Evolutionary conservation across 148 eudicot genomes (phyloP).

Genomic region (Mesembryanthemum crystallinum): DNA sequence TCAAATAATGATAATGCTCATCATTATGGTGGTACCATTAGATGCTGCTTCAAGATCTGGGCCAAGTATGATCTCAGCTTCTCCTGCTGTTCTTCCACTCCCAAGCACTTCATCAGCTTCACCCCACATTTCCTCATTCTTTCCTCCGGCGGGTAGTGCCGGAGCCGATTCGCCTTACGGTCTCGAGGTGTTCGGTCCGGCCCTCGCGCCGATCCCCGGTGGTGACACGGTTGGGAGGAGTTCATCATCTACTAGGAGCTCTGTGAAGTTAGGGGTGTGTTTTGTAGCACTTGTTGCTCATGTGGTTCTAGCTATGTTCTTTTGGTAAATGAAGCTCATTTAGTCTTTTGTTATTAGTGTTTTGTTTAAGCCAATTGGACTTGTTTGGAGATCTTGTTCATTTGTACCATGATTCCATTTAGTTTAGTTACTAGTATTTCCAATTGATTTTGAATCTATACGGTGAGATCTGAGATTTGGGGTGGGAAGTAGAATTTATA

Average conservation of each 20-base stretch:
- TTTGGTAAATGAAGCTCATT: not conserved
- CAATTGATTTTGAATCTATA: too few relatives aligned
- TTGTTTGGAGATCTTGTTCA: not conserved
- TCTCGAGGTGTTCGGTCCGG: conserved; percentile 1
- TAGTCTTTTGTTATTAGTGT: not conserved
- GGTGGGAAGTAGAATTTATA: too few relatives aligned
- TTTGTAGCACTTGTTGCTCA: not conserved
- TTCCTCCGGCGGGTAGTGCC: conserved; percentile 9
- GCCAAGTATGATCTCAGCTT: conserved; percentile 7
- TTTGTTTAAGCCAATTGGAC: not conserved
- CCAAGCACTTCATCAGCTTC: conserved; percentile 10
- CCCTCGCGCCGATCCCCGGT: conserved; percentile 4
- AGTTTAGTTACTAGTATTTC: too few relatives aligned
- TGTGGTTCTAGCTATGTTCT: not conserved
- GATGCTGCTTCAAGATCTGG: not conserved
- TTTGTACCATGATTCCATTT: not conserved
- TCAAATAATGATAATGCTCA: not conserved
- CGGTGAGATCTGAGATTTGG: too few relatives aligned
- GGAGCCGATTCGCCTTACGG: conserved; percentile 15
- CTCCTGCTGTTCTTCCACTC: conserved; percentile 17
- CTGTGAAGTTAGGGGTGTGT: conserved; percentile 2
- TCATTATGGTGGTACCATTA: not conserved
- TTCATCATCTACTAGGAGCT: not conserved
- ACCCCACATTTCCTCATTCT: conserved; percentile 12
- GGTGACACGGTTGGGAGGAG: conserved; percentile 5